Conservation (phyloP, 2,329 filamentous ascomycete species). For the Aspergillus nomiae region DNA sequence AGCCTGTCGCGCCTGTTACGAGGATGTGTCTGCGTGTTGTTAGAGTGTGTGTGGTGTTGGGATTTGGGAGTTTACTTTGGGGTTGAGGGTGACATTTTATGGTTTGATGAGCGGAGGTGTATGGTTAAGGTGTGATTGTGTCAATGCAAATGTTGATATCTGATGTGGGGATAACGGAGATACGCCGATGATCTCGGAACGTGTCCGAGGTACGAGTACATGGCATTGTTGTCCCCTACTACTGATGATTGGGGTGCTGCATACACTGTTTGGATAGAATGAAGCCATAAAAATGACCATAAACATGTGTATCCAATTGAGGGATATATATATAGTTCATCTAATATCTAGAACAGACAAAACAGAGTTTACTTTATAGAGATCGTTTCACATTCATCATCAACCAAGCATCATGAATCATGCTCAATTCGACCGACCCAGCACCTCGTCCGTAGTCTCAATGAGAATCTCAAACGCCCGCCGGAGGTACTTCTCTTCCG, state of each 20-base stretch:
- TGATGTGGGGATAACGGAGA: conserved; percentile 2
- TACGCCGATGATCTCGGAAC: not conserved
- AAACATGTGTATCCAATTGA: not conserved
- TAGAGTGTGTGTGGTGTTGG: not conserved
- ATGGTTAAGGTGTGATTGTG: not conserved
- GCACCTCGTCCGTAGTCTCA: conserved; percentile 17
- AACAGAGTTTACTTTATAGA: not conserved
- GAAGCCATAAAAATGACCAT: not conserved
- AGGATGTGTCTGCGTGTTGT: conserved; percentile 22
- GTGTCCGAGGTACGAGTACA: not conserved
- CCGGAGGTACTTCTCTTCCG: conserved; percentile 72
- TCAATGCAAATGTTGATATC: not conserved
- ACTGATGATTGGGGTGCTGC: not conserved
- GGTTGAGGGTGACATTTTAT: not conserved
- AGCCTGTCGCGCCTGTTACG: conserved; percentile 32
- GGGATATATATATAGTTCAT: not conserved
- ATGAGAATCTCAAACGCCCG: conserved; percentile 75
- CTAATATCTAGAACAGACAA: not conserved
- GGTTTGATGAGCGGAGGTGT: not conserved
- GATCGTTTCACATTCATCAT: not conserved
- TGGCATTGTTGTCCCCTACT: not conserved
- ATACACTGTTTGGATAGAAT: not conserved
- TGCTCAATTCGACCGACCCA: not conserved
- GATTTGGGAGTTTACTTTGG: not conserved
- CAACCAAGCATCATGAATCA: not conserved